Evolutionary conservation across 208 protist species (phyloP).

Genomic region (Leishmania tropica): DNA sequence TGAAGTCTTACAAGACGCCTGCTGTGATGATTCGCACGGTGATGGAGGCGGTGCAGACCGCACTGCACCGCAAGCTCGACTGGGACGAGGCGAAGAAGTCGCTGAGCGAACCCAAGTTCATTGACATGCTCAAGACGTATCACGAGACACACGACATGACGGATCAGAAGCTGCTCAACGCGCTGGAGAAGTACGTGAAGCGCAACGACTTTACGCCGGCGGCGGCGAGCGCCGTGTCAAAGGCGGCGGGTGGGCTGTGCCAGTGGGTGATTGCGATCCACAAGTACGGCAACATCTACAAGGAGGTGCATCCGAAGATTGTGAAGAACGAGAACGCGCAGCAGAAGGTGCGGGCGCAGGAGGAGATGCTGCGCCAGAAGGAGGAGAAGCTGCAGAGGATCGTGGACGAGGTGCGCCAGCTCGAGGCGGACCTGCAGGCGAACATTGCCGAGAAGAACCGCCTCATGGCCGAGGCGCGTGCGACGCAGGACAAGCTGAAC

Average conservation of each 20-base stretch:
- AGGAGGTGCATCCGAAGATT: constrained; percentile 97
- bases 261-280: constrained; percentile 99
- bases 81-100: constrained; percentile 98
- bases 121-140: constrained; percentile 95
- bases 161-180: constrained; percentile 95
- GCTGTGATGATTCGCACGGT: constrained; percentile 95
- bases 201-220: constrained; percentile 93
- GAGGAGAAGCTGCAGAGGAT: constrained; percentile 94
- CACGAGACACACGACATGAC: constrained; percentile 97
- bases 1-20: constrained; percentile 97
- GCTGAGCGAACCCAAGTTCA: constrained; percentile 96
- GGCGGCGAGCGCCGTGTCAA: constrained; percentile 93
- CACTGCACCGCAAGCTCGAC: constrained; percentile 92
- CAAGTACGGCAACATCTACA: constrained; percentile 96
- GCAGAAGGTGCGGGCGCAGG: constrained; percentile 93
- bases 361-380: constrained; percentile 94
- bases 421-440: constrained; percentile 91
- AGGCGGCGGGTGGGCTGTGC: constrained; percentile 95
- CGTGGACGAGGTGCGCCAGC: constrained; percentile 91
- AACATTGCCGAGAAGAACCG: constrained; percentile 94
- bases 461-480: constrained; percentile 90
- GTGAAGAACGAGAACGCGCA: constrained; percentile 94
- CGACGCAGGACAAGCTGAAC: constrained; percentile 97
- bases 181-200: constrained; percentile 95
- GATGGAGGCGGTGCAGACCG: constrained; percentile 97